These are phyloP conservation scores for Backusella tarrabulga DNA, from an alignment of 192 early-diverging fungal genomes.

Conservation along the genomic window DNA sequence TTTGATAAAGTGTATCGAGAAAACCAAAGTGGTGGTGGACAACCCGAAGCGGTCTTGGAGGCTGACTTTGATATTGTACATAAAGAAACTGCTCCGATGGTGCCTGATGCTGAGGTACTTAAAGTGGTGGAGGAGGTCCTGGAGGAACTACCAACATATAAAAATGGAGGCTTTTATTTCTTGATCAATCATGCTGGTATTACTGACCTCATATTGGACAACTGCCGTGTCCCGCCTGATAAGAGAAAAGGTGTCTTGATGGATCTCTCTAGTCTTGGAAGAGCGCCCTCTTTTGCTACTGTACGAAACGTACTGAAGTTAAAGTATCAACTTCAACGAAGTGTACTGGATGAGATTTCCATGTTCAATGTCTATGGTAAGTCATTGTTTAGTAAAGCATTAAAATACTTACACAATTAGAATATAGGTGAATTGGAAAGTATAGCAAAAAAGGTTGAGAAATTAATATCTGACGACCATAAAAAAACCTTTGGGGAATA, in stretches of 20 bases:
- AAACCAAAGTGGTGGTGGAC: slow-evolving; percentile 83
- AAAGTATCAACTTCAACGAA: slow-evolving; percentile 55
- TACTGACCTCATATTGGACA: slow-evolving; percentile 73
- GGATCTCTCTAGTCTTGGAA: slow-evolving; percentile 59
- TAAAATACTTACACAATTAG: not conserved
- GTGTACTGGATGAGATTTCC: slow-evolving; percentile 62
- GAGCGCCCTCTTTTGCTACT: slow-evolving; percentile 36
- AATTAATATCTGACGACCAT: slow-evolving; percentile 37
- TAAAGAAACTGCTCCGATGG: slow-evolving; percentile 52
- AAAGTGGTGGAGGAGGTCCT: slow-evolving; percentile 75
- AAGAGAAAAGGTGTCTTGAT: slow-evolving; percentile 53
- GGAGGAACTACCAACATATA: slow-evolving; percentile 66
- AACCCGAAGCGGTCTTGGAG: slow-evolving; percentile 74
- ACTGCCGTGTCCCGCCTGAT: slow-evolving; percentile 62
- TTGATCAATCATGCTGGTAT: slow-evolving; percentile 75
- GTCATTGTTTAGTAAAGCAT: not conserved
- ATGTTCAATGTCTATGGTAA: slow-evolving; percentile 62
- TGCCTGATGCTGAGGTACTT: slow-evolving; percentile 89
- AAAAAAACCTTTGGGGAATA: slow-evolving; percentile 43
- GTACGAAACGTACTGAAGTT: slow-evolving; percentile 59
- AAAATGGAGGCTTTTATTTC: slow-evolving; percentile 56
- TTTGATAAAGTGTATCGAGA: slow-evolving; percentile 82
- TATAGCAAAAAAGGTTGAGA: slow-evolving; percentile 44
- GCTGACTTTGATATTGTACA: slow-evolving; percentile 93
- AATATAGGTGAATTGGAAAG: slow-evolving; percentile 46